A percentile compares a stretch with the other conserved stretches of the same genome.
Conservation (phyloP, 1,284 basidiomycete genomes). For the Fomitiporia mediterranea region DNA sequence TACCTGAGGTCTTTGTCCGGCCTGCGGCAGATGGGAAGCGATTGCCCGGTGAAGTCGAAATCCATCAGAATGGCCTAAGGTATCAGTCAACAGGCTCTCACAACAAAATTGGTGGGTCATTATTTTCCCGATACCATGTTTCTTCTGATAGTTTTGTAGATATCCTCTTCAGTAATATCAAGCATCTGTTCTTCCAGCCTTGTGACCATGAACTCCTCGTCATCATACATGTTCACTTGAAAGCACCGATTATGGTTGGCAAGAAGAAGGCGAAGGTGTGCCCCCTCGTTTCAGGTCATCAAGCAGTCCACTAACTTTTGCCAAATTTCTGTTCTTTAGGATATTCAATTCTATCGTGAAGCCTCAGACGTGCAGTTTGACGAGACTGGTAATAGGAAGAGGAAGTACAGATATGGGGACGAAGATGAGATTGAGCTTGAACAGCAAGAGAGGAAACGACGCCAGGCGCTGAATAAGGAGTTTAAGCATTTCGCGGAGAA, state of each 20-base stretch:
- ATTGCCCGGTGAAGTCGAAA: conserved; percentile 92
- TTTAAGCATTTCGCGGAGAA: conserved; percentile 94
- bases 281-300: no score
- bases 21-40: conserved; percentile 93
- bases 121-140: conserved; percentile 2
- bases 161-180: conserved; percentile 95
- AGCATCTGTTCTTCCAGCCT: conserved; percentile 98
- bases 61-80: conserved; percentile 95
- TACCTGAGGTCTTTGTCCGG: conserved; percentile 91
- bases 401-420: conserved; percentile 95
- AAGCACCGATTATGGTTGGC: conserved; percentile 96
- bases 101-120: conserved; percentile 68
- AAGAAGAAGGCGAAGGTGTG: conserved; percentile 94
- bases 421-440: conserved; percentile 99
- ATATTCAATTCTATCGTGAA: conserved; percentile 98
- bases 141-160: conserved; percentile 44
- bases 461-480: conserved; percentile 90
- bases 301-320: no score
- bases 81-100: conserved; percentile 88
- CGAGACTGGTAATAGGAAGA: conserved; percentile 97
- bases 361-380: conserved; percentile 98
- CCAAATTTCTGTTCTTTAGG: conserved; percentile 54
- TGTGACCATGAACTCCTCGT: conserved; percentile 97
- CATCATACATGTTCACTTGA: conserved; percentile 92
- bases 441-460: conserved; percentile 90